phyloP scores from a whole-genome alignment of 2,329 filamentous ascomycete genomes.

The Hypoxylon sp. region DNA sequence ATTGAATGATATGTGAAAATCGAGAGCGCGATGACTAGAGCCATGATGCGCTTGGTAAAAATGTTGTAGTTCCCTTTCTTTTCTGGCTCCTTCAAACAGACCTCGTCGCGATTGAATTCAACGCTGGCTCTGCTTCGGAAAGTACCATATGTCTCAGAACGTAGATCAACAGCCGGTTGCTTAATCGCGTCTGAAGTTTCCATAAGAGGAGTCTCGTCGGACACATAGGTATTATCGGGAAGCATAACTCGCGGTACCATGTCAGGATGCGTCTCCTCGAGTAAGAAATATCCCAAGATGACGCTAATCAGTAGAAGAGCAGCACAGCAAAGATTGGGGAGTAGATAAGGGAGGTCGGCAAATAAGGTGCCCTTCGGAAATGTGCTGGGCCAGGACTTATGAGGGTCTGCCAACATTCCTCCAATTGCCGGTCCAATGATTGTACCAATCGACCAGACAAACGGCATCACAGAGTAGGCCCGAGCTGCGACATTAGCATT shows the following conservation, averaged over 20 bases:
- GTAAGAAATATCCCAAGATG: constrained; percentile 81
- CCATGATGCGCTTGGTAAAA: constrained; percentile 75
- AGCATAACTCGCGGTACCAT: constrained; percentile 72
- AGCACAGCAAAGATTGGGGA: constrained; percentile 91
- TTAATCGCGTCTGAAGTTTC: constrained; percentile 82
- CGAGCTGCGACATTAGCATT: constrained; percentile 68
- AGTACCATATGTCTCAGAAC: constrained; percentile 85
- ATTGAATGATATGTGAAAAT: constrained; percentile 97
- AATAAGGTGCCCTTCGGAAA: constrained; percentile 81
- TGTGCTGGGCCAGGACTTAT: constrained; percentile 77
- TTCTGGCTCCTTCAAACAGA: constrained; percentile 52
- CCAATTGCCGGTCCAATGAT: constrained; percentile 92
- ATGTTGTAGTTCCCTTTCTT: constrained; percentile 59
- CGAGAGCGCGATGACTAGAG: constrained; percentile 84
- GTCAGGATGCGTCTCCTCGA: constrained; percentile 92
- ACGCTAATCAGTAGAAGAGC: constrained; percentile 83
- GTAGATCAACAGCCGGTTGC: constrained; percentile 79
- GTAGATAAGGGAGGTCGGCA: constrained; percentile 84
- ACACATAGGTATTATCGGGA: constrained; percentile 66
- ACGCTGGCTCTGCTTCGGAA: constrained; percentile 65
- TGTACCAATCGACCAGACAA: constrained; percentile 92
- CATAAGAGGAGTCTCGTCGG: constrained; percentile 81
- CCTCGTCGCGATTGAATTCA: constrained; percentile 62
- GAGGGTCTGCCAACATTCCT: constrained; percentile 86
- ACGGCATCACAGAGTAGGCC: constrained; percentile 93